phyloP scores from a whole-genome alignment of 2,329 filamentous ascomycete genomes.

The Xylaria arbuscula region DNA sequence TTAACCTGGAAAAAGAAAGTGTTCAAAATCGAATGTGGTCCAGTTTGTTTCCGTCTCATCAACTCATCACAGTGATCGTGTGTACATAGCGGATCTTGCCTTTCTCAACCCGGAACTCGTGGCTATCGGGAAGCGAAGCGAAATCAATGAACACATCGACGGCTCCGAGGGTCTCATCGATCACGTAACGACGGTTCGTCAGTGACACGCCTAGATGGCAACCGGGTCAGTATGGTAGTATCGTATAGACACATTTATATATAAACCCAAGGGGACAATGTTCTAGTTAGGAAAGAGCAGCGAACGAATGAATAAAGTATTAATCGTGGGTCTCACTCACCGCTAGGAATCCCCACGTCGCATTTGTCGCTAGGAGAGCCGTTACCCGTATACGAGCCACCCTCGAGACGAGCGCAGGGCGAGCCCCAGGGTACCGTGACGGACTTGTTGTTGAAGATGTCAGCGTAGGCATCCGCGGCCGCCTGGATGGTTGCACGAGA shows the following conservation, averaged over 20 bases:
- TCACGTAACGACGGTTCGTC: constrained; percentile 47
- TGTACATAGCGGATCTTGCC: constrained; percentile 51
- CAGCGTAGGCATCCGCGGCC: constrained; percentile 53
- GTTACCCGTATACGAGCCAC: constrained; percentile 51
- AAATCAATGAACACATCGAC: constrained; percentile 51
- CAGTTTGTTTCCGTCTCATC: not conserved
- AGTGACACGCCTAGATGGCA: constrained; percentile 42
- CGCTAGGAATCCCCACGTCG: constrained; percentile 52
- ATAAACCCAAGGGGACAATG: not conserved
- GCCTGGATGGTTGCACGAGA: constrained; percentile 52
- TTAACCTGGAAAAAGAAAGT: not conserved
- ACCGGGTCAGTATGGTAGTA: not conserved
- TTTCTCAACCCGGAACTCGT: constrained; percentile 51
- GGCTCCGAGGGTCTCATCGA: constrained; percentile 48
- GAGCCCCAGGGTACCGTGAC: constrained; percentile 54
- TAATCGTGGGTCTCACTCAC: constrained; percentile 35
- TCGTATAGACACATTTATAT: not conserved
- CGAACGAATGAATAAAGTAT: not conserved
- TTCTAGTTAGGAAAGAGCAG: not conserved
- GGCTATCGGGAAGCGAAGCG: constrained; percentile 49
- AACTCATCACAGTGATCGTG: constrained; percentile 50
- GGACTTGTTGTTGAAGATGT: constrained; percentile 53
- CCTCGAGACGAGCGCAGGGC: constrained; percentile 54
- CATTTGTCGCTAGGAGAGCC: constrained; percentile 48
- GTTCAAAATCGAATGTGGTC: too few species aligned